Conservation (phyloP, 2,329 filamentous ascomycete species). For the Cordyceps militaris region DNA sequence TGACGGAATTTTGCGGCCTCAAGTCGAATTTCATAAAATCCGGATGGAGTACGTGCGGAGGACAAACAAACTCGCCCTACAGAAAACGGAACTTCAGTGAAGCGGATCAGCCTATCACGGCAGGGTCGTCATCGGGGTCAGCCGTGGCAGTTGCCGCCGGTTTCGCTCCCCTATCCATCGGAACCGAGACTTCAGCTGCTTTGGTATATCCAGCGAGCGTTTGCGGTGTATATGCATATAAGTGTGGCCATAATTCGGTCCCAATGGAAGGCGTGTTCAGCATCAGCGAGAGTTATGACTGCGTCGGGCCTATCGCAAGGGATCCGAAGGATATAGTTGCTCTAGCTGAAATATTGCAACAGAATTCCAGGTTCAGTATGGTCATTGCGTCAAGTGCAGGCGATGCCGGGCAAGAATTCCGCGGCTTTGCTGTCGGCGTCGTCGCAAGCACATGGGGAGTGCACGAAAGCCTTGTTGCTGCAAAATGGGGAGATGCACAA, state of each 20-base stretch:
- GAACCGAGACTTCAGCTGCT: constrained; percentile 5
- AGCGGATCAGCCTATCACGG: constrained; percentile 8
- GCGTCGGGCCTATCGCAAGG: constrained; percentile 7
- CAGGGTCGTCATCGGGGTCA: constrained; percentile 12
- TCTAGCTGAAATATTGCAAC: background rate
- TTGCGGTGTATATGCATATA: constrained; percentile 10
- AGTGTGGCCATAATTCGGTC: background rate
- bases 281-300: constrained; percentile 8
- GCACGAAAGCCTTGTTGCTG: background rate
- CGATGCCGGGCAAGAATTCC: background rate
- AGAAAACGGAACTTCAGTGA: constrained; percentile 2
- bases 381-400: background rate
- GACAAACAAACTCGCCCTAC: constrained; percentile 12
- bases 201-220: constrained; percentile 10
- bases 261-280: constrained; percentile 10
- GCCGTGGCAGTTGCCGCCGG: constrained; percentile 10
- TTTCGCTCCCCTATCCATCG: constrained; percentile 8
- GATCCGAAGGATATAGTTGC: background rate
- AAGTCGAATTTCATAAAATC: background rate
- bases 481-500: background rate
- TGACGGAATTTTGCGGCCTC: constrained; percentile 14
- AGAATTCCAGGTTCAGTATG: background rate
- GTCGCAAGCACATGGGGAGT: constrained; percentile 3
- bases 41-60: constrained; percentile 3
- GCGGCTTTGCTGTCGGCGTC: background rate